Base-by-base conservation (phyloP, 1,139 yeast species). In the Yamadazyma kanchanaburiensis region DNA sequence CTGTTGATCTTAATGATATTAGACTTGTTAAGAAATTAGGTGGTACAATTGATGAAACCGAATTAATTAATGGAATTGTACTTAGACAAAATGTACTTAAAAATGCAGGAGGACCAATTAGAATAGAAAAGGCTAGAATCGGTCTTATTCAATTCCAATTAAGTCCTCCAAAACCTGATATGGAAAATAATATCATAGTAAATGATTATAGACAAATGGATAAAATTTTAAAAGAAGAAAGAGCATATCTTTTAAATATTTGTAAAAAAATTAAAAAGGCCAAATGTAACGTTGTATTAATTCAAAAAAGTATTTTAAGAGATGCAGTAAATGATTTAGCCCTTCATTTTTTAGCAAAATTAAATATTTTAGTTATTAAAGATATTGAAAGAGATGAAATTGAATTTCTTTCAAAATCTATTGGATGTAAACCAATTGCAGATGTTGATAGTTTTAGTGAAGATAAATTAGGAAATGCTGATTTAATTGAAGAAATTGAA, bases 181-280 rank as follows among this genome's bases (percentile, higher is more conserved):
- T 94, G 83, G 98, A 91, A 62, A 91, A 91, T 56, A 91, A 89
- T 54, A 94, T 91, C 35, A 95, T 94, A 32, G 97, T 91, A 32
- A 91, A 86, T 55, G 99, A 91, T 59, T 91, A 91, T 65, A 78
- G 98, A 63, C 98, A 94, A 61, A 91, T 91, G 99, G 99, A 91
- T 63, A 91, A 89, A 67, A 91, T 91, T 47, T 71, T 91, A 53
- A 94, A 94, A 55, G 99, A 91, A 60, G 99, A 91, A 69, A 80
- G 99, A 55, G 94, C 95, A 17, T 91, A 91, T 56, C 66, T 91
- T 53, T 74, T 91, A 53, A 89, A 91, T 59, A 84, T 94, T 55
- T 89, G 96, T 70, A 91, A 91, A 60, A 87, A 86, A 58, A 88
- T 91, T 61, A 91, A 94, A 57, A 94, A 91, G 70, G 83, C 97